Evolutionary conservation across 2,329 filamentous ascomycete genomes (phyloP).

Genomic region (Epichloe sibirici): DNA sequence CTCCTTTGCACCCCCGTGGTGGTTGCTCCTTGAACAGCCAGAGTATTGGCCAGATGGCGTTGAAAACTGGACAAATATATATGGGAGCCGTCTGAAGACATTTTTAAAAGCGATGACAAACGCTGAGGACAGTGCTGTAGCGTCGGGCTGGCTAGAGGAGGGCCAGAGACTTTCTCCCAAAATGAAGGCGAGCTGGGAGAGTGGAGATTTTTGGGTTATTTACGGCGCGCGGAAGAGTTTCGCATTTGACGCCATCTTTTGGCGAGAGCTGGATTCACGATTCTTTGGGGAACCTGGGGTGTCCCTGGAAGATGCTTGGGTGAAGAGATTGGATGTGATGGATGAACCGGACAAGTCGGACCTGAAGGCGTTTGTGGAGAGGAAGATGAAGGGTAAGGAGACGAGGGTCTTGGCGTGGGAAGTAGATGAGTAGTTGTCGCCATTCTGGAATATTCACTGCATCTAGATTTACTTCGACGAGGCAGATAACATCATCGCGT

Average conservation of each 20-base stretch:
- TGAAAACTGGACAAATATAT: slow-evolving; percentile 18
- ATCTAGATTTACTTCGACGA: neutral
- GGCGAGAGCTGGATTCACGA: slow-evolving; percentile 22
- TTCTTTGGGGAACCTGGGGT: slow-evolving; percentile 16
- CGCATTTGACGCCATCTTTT: slow-evolving; percentile 25
- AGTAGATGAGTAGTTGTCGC: neutral
- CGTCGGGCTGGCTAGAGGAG: slow-evolving; percentile 1
- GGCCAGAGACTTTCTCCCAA: slow-evolving; percentile 15
- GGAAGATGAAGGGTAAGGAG: slow-evolving; percentile 8
- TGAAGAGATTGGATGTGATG: slow-evolving; percentile 13
- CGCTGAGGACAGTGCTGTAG: slow-evolving; percentile 15
- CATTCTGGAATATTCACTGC: neutral
- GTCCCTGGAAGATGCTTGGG: slow-evolving; percentile 2
- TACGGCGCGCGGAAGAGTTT: slow-evolving; percentile 25
- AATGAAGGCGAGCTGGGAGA: slow-evolving; percentile 26
- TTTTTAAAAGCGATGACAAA: slow-evolving; percentile 21
- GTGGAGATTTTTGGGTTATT: slow-evolving; percentile 18
- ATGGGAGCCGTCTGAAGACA: slow-evolving; percentile 19
- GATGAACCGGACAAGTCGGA: no score
- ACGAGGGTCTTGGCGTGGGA: slow-evolving; percentile 1
- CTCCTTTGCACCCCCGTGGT: slow-evolving; percentile 24
- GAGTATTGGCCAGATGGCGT: slow-evolving; percentile 22
- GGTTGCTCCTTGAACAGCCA: slow-evolving; percentile 21
- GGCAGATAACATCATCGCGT: neutral
- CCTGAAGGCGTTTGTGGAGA: slow-evolving; percentile 9